Evolutionary conservation across 176 grass and related monocot species (phyloP), one percentile per base, ranked within the genome.

Genomic region (Musa troglodytarum): DNA sequence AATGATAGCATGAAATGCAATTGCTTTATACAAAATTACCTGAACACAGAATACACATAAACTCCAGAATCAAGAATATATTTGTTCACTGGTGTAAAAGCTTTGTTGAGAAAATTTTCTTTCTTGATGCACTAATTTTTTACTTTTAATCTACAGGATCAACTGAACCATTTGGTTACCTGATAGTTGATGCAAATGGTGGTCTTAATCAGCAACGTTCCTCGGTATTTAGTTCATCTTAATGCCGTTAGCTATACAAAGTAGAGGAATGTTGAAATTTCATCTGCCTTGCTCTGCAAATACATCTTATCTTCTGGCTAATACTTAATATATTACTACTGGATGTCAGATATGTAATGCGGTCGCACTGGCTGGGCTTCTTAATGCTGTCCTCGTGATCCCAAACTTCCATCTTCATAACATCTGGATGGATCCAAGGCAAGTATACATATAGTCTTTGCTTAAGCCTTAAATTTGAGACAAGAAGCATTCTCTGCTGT

Each of bases 161-260:
- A 65, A 51, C 61, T 52, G 61, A 11, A 24, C 59, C 43, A 53
- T 64, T 25, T 53, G 59, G 75, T 26, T 77, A 77, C 50, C 29
- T 77, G 75, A 65, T 77, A 26, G 61, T 77, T 23, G 75, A 77
- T 77, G 75, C 75, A 65, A 77, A 77, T 66, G 75, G 75, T 65
- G 75, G 75, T 77, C 61, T 77, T 15, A 77, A 77, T 65, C 75
- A 77, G 53, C 75, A 77, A 52, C 75, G 75, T 23, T 77, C 75
- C 15, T 77, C 75, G 61, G 75, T 77, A 65, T 11, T 11, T 24
- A 0, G 20, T 15, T 77, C 9, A 21, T 66, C 20, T 65, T 43
- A 43, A 43, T 43, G 34, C 34, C 4, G 0, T 6, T 43, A 43
- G 4, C 34, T 43, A 43, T 43, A 6, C 34, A 43, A 43, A 43